Evolutionary conservation across 148 eudicot species (phyloP).

Genomic region (Selenicereus undatus): DNA sequence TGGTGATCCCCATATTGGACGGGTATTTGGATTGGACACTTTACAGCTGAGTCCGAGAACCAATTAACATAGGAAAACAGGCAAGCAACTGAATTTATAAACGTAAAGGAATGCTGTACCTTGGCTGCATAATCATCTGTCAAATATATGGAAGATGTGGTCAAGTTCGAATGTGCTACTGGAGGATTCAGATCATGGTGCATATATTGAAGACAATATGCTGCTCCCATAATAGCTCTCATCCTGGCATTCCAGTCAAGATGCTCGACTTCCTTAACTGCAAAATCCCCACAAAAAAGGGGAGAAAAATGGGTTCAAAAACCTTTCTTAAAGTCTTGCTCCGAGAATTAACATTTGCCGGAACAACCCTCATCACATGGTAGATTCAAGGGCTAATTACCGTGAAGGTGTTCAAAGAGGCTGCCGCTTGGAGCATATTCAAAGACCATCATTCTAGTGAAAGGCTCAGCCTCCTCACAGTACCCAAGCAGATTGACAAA

Average conservation of each 20-base stretch:
- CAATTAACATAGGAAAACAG: too few species aligned
- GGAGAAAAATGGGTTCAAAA: neutral
- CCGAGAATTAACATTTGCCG: neutral
- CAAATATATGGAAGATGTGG: slow-evolving; percentile 47
- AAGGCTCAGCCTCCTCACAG: slow-evolving; percentile 91
- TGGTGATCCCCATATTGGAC: too few species aligned
- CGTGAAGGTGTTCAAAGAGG: slow-evolving; percentile 86
- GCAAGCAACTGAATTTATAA: neutral
- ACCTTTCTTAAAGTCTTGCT: neutral
- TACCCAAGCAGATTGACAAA: slow-evolving; percentile 91
- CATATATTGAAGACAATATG: slow-evolving; percentile 89
- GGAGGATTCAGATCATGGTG: slow-evolving; percentile 77
- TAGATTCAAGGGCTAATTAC: slow-evolving; percentile 24
- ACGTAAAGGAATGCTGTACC: slow-evolving; percentile 35
- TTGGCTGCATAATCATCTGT: slow-evolving; percentile 98
- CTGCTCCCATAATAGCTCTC: slow-evolving; percentile 84
- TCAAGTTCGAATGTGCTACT: slow-evolving; percentile 47
- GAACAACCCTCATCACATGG: neutral
- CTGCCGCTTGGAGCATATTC: slow-evolving; percentile 91
- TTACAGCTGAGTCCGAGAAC: too few species aligned
- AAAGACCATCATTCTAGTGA: slow-evolving; percentile 90
- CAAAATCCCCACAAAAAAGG: slow-evolving; percentile 17
- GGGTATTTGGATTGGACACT: too few species aligned
- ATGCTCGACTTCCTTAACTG: slow-evolving; percentile 85
- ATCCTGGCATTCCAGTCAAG: slow-evolving; percentile 86